Conservation (phyloP, 345 rosid genomes). For the Excoecaria agallocha region DNA sequence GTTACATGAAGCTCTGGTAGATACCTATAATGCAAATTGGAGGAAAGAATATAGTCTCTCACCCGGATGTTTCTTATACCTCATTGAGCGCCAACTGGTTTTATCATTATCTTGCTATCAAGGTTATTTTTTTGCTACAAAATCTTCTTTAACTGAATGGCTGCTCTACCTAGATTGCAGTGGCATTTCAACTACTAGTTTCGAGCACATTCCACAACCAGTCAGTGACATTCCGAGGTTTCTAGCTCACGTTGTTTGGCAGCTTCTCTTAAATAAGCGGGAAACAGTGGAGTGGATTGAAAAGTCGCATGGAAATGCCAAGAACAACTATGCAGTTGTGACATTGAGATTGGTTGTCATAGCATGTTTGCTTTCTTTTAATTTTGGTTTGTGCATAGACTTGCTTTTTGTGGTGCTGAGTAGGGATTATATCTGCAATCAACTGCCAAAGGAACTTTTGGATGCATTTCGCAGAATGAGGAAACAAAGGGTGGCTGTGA, state of each 20-base stretch:
- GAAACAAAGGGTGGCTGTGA: neutral
- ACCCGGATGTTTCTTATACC: constrained; percentile 44
- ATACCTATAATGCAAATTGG: constrained; percentile 36
- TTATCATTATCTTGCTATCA: constrained; percentile 12
- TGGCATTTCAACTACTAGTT: neutral
- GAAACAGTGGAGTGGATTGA: constrained; percentile 33
- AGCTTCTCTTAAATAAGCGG: constrained; percentile 11
- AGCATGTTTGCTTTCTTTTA: constrained; percentile 32
- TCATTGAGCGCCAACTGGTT: constrained; percentile 41
- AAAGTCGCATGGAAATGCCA: constrained; percentile 4
- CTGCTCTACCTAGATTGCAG: constrained; percentile 29
- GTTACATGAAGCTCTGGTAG: constrained; percentile 34
- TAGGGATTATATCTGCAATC: neutral
- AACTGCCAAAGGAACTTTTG: neutral
- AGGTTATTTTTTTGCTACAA: constrained; percentile 22
- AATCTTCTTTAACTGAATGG: constrained; percentile 44
- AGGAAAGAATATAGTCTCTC: constrained; percentile 35
- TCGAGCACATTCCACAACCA: neutral
- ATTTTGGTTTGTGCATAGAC: constrained; percentile 22
- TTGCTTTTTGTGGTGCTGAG: constrained; percentile 22
- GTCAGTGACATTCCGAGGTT: constrained; percentile 2
- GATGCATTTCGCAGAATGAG: neutral
- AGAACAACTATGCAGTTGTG: constrained; percentile 17
- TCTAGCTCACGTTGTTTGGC: neutral
- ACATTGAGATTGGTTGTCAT: constrained; percentile 33